These are phyloP conservation scores for Marsdenia floribunda DNA, from an alignment of 257 asterid genomes.

Conservation along the genomic window DNA sequence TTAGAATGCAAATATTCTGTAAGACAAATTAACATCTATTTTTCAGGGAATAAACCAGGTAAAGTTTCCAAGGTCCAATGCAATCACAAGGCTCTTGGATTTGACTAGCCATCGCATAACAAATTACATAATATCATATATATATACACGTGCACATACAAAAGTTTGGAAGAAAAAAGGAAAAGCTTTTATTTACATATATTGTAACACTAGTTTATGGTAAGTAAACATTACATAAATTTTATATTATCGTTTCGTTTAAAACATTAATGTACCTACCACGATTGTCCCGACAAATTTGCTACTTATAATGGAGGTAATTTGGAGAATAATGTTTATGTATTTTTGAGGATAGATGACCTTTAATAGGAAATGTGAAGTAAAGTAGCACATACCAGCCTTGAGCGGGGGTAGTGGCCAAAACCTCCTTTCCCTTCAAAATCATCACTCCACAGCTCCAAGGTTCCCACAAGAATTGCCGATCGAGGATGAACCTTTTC, in stretches of 20 bases:
- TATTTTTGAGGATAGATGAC: neutral
- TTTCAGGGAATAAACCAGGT: neutral
- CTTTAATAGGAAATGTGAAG: neutral
- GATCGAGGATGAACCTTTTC: conserved; percentile 61
- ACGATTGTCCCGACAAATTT: neutral
- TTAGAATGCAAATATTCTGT: neutral
- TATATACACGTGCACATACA: neutral
- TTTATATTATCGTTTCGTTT: neutral
- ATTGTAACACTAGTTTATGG: neutral
- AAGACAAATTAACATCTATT: neutral
- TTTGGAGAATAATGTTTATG: neutral
- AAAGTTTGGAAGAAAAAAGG: neutral
- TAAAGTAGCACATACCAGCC: conserved; percentile 53
- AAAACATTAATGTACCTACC: neutral
- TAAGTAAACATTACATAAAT: neutral
- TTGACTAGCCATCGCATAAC: neutral
- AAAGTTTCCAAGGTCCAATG: neutral
- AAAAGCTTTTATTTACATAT: no score
- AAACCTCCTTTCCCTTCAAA: conserved; percentile 85
- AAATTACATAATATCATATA: neutral
- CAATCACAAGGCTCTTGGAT: neutral
- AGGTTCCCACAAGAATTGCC: conserved; percentile 35
- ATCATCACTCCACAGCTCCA: conserved; percentile 89
- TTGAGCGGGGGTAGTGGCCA: conserved; percentile 73
- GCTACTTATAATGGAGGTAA: neutral